Base-by-base conservation (phyloP, 2,329 filamentous ascomycete genomes). In the Hymenoscyphus albidus region DNA sequence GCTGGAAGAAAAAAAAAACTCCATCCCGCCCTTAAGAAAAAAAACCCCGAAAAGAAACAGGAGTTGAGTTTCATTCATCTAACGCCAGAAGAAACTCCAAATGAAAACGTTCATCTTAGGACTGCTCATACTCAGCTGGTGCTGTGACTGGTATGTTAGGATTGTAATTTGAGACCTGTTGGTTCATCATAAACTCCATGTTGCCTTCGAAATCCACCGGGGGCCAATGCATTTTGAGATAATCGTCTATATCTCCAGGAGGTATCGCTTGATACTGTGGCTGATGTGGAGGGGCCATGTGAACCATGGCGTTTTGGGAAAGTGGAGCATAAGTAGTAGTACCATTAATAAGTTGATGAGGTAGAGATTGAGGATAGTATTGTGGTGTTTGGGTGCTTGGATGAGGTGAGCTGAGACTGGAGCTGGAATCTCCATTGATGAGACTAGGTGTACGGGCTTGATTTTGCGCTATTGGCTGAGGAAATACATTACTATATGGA, bases 381-480 rank as follows among this genome's bases (percentile, higher is more conserved):
- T 67, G 64, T 58, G 65, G 65, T 12, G 62, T 57, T 65, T 67
- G 70, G 59, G 35, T n/a, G 40, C 66, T 63, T 40, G 57, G 62
- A 60, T 72, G 71, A 7, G 72, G 73, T 4, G 73, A 73, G 44
- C 69, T 70, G 18, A 73, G 64, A 44, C 67, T 63, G 6, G 70
- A 66, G 14, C 64, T 68, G 2, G 71, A 67, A 39, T 73, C 71
- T 9, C 70, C 71, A 62, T 72, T 74, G 39, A 73, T 66, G 48
- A 71, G 65, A 51, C 68, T 70, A 16, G 71, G 70, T 60, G 70
- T 59, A 18, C 61, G 70, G 12, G 72, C 61, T 63, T 71, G 71
- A 31, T 63, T 67, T 12, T 67, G 70, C 27, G 68, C 68, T 3
- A 67, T 68, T 57, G 71, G 69, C 56, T 71, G 70, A 38, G 54